These are phyloP conservation scores for Aureobasidium melanogenum DNA, from an alignment of 2,329 filamentous ascomycete species.

Conservation along the genomic window DNA sequence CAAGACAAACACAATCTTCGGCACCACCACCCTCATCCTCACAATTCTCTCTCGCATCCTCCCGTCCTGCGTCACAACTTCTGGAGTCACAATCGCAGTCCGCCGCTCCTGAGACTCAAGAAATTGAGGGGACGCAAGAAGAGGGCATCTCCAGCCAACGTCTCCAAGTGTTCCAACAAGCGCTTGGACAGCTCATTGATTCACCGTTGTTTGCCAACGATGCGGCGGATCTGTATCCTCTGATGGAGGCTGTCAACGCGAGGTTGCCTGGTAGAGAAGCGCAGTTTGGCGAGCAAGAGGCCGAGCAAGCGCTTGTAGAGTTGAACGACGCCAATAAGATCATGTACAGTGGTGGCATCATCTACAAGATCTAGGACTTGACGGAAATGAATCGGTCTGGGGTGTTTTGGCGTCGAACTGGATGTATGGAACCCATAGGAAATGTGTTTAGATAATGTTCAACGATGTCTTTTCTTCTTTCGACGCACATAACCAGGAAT, in stretches of 20 bases:
- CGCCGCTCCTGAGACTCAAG: conserved; percentile 12
- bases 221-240: conserved; percentile 62
- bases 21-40: conserved; percentile 35
- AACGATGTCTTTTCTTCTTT: too few relatives aligned
- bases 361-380: conserved; percentile 38
- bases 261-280: conserved; percentile 51
- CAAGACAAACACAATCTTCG: conserved; percentile 25
- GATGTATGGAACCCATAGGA: not conserved
- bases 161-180: conserved; percentile 65
- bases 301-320: conserved; percentile 63
- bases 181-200: conserved; percentile 75
- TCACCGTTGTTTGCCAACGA: conserved; percentile 82
- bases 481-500: too few relatives aligned
- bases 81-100: conserved; percentile 41
- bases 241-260: conserved; percentile 72
- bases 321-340: conserved; percentile 82
- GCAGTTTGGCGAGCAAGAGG: conserved; percentile 63
- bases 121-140: conserved; percentile 25
- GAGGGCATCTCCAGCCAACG: conserved; percentile 52
- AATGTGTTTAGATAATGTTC: too few relatives aligned
- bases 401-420: not conserved
- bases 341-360: conserved; percentile 54
- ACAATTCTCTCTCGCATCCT: conserved; percentile 69
- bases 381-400: not conserved
- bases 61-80: conserved; percentile 65